A percentile compares a stretch with the other conserved stretches of the same genome.
These are phyloP conservation scores for Apophysomyces elegans DNA, from an alignment of 371 early-diverging fungal species.

Conservation along the genomic window DNA sequence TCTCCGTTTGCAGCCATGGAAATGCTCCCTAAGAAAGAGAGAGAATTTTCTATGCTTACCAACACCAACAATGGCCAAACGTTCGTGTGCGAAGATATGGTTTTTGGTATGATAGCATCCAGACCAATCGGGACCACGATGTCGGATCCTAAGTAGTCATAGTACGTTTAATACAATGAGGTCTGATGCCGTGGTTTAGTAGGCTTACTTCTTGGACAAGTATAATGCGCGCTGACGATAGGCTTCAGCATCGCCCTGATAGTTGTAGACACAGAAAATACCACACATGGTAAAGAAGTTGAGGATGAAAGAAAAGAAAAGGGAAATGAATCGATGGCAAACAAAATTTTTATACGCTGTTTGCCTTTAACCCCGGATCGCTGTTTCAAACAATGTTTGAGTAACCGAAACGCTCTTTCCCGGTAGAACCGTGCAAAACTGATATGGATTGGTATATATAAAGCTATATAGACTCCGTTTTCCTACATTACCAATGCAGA, in stretches of 20 bases:
- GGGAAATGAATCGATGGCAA: not conserved
- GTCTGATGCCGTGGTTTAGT: too few relatives aligned
- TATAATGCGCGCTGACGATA: constrained; percentile 85
- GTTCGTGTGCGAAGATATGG: constrained; percentile 94
- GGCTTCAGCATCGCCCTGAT: constrained; percentile 73
- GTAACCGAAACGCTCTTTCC: not conserved
- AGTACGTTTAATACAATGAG: not conserved
- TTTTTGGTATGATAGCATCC: constrained; percentile 81
- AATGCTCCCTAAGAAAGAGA: not conserved
- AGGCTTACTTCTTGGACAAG: constrained; percentile 84
- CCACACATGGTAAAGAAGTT: constrained; percentile 81
- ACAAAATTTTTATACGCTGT: not conserved
- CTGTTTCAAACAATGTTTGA: not conserved
- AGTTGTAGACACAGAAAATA: constrained; percentile 93
- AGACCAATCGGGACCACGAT: constrained; percentile 98
- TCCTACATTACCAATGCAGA: too few relatives aligned
- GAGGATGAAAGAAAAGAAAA: not conserved
- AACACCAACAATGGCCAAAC: constrained; percentile 96
- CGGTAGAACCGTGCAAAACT: not conserved
- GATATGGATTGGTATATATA: too few relatives aligned
- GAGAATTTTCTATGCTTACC: constrained; percentile 47
- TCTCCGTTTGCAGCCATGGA: not conserved
- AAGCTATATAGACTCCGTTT: too few relatives aligned
- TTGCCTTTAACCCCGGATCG: not conserved
- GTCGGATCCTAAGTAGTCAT: constrained; percentile 65